Evolutionary conservation across 2,329 filamentous ascomycete species (phyloP).

Genomic region (Aureobasidium sp.): DNA sequence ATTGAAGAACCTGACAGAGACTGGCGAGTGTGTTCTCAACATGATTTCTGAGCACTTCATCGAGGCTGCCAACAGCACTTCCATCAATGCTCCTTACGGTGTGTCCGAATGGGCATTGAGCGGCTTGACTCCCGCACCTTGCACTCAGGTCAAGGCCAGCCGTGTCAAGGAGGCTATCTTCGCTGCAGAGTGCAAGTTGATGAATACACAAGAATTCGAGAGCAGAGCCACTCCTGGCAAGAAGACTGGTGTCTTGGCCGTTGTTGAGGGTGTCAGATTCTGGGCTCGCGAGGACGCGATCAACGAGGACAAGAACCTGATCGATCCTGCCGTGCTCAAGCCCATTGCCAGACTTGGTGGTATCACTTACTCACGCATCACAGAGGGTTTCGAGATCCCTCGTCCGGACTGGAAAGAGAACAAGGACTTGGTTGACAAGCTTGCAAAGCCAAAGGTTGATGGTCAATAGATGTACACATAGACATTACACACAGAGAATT

Average conservation of each 20-base stretch:
- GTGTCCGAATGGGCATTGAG: slow-evolving; percentile 71
- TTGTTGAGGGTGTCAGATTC: slow-evolving; percentile 79
- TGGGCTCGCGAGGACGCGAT: slow-evolving; percentile 87
- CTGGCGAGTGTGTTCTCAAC: slow-evolving; percentile 69
- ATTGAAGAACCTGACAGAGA: slow-evolving; percentile 64
- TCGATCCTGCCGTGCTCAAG: slow-evolving; percentile 67
- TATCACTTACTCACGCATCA: slow-evolving; percentile 70
- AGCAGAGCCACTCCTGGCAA: slow-evolving; percentile 62
- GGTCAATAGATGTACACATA: slow-evolving; percentile 25
- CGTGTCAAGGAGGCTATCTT: slow-evolving; percentile 79
- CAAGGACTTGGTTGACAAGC: slow-evolving; percentile 46
- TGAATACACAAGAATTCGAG: slow-evolving; percentile 70
- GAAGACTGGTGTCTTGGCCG: slow-evolving; percentile 65
- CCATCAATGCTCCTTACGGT: slow-evolving; percentile 70
- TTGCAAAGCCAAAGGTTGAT: slow-evolving; percentile 42
- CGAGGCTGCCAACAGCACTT: slow-evolving; percentile 80
- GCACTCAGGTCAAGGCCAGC: slow-evolving; percentile 59
- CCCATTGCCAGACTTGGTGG: slow-evolving; percentile 76
- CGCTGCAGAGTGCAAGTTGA: slow-evolving; percentile 70
- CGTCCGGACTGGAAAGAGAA: slow-evolving; percentile 47
- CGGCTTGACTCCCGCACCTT: slow-evolving; percentile 65
- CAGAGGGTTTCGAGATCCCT: slow-evolving; percentile 64
- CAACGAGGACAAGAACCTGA: slow-evolving; percentile 64
- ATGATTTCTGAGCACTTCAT: slow-evolving; percentile 78
- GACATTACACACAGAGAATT: background rate